Evolutionary conservation across 2,329 filamentous ascomycete genomes (phyloP), one percentile per base, ranked within the genome.

Genomic region (Gremmenia infestans): DNA sequence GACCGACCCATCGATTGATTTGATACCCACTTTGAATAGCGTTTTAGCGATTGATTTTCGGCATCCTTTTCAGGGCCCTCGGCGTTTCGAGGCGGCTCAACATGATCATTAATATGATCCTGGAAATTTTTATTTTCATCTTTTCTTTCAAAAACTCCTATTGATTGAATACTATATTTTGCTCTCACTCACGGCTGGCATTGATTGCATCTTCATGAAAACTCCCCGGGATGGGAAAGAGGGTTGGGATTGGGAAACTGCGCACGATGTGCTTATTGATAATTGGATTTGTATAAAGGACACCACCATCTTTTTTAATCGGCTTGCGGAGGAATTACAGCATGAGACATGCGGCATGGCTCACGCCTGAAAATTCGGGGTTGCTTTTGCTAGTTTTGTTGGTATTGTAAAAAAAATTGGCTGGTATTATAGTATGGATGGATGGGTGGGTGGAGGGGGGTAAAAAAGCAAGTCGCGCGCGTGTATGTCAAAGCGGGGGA

Each of bases 11-110:
- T 53, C 58, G 60, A 62, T 63, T 62, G 63, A 68, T 67, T 68
- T 68, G 67, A 69, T 69, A 68, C 67, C 67, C 66, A 65, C 65
- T 69, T 67, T 68, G 67, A 67, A 68, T 65, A 68, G 67, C 67
- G 64, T 69, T 68, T 69, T 69, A 69, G 67, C 67, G 67, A 65
- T 56, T 64, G 63, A 62, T 65, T 56, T 65, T 60, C 59, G 53
- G 52, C 57, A 53, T 55, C 47, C 37, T 54, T 56, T 52, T 42
- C 25, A 28, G 53, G 50, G 50, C 46, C 48, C 50, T 40, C 52
- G 57, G 54, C 52, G 54, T 60, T 60, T 52, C 32, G 35, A 43
- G 43, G 46, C 36, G 49, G 49, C 53, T 39, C 40, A 36, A 32
- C 28, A 32, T 32, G 28, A 40, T 40, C 14, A 40, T 40, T 11